Conservation (phyloP, 192 early-diverging fungal genomes). For the Phlyctochytrium bullatum region DNA sequence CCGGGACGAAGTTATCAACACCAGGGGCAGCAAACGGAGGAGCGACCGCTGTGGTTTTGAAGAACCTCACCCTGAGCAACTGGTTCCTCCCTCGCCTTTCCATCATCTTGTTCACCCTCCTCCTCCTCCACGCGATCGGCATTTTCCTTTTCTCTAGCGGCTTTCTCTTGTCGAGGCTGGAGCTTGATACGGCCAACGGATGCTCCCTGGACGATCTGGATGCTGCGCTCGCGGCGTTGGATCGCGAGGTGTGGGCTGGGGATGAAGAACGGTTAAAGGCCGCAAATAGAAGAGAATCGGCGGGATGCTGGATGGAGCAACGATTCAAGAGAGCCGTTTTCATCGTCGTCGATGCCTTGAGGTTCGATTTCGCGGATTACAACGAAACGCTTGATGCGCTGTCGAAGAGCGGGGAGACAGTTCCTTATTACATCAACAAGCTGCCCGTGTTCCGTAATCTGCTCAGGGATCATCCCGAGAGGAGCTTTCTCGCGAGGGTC, state of each 20-base stretch:
- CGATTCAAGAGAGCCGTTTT: constrained; percentile 41
- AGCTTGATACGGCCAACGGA: constrained; percentile 27
- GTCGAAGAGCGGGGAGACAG: background rate
- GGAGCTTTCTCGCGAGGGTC: constrained; percentile 42
- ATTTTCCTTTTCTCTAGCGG: constrained; percentile 28
- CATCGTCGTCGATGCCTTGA: constrained; percentile 53
- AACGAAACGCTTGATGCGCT: constrained; percentile 15
- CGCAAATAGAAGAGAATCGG: background rate
- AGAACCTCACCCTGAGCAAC: constrained; percentile 1
- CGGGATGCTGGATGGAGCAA: constrained; percentile 20
- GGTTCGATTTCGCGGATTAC: constrained; percentile 49
- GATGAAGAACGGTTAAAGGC: background rate
- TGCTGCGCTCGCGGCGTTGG: background rate
- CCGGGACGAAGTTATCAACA: background rate
- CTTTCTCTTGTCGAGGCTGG: constrained; percentile 40
- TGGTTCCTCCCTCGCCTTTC: constrained; percentile 23
- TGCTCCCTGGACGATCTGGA: background rate
- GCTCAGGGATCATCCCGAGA: constrained; percentile 21
- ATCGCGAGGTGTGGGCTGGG: background rate
- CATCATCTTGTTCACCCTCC: constrained; percentile 17
- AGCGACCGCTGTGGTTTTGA: background rate
- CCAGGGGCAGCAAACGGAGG: background rate
- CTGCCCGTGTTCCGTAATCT: constrained; percentile 37
- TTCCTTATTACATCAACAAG: constrained; percentile 40
- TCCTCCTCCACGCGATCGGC: constrained; percentile 19